Evolutionary conservation across 2,329 filamentous ascomycete genomes (phyloP), one percentile per base, ranked within the genome.

Genomic region (Teratosphaeria epicoccoides): DNA sequence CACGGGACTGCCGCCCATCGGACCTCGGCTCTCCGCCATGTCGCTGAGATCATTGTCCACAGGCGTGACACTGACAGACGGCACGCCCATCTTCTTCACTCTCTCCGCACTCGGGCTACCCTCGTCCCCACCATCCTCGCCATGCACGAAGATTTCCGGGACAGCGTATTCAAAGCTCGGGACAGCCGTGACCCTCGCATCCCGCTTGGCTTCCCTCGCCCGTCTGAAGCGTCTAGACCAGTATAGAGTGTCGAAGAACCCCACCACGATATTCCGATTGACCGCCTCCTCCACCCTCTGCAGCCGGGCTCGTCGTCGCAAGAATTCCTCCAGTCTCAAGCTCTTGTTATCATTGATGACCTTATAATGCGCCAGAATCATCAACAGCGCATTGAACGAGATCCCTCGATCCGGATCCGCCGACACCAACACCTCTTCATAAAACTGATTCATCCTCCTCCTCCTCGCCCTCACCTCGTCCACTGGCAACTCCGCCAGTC

Each of bases 341-440:
- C 89, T 95, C 76, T 96, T 96, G 73, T 85, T 96, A 70, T 98
- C 93, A 60, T 85, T 95, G 67, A 98, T 98, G 64, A 98, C 89
- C 64, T 97, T 98, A 76, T 98, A 95, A 70, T 98, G 93, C 28
- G 94, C 91, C 52, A 98, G 76, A 55, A 95, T 94, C 85, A 98
- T 93, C 49, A 98, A 76, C 22, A 96, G 85, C 6, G 85, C 84
- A 2, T 88, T 93, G 68, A 98, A 98, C 0, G 87, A 85, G 54
- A 98, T 94, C 46, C 93, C 93, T 56, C 81, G 80, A 63, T 94
- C 88, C 1, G 85, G 86, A 67, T 98, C 90, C 4, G 90, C 88
- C 4, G 89, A 91, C 5, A 96, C 88, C 68, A 97, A 81, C 20
- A 97, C 87, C 71, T 98, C 94, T 69, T 97, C 90, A 64, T 88